A percentile compares a stretch with the other conserved stretches of the same genome.
phyloP scores from a whole-genome alignment of 208 protist genomes.

The Porcisia deanei region DNA sequence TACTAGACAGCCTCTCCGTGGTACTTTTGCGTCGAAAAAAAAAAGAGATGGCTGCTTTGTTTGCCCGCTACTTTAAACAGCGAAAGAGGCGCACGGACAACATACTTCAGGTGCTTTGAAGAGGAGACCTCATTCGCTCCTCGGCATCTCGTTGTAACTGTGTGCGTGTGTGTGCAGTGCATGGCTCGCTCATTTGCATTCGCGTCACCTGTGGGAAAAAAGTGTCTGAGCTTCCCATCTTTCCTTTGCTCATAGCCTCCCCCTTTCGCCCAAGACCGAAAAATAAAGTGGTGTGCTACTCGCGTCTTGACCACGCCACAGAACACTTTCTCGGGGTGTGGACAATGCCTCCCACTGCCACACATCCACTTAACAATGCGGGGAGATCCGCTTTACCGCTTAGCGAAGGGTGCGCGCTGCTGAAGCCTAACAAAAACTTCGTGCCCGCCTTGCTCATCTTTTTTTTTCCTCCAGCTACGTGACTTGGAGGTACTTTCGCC shows the following conservation, averaged over 20 bases:
- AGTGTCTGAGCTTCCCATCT: too few relatives aligned
- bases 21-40: too few relatives aligned
- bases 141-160: too few relatives aligned
- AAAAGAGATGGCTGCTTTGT: too few relatives aligned
- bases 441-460: conserved; percentile 11
- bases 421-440: neutral
- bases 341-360: conserved; percentile 35
- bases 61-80: too few relatives aligned
- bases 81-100: too few relatives aligned
- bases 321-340: neutral
- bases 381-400: conserved; percentile 38
- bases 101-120: too few relatives aligned
- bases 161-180: too few relatives aligned
- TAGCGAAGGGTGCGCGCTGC: conserved; percentile 20
- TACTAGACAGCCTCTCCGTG: too few relatives aligned
- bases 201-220: neutral
- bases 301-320: too few relatives aligned
- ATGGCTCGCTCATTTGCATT: too few relatives aligned
- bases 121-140: too few relatives aligned
- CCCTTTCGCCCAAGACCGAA: neutral
- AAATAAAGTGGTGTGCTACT: neutral
- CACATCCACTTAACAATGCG: conserved; percentile 32
- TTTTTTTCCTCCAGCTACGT: conserved; percentile 25
- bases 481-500: conserved; percentile 37
- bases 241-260: neutral